Conservation (phyloP, 2,329 filamentous ascomycete species). For the Ophiocordyceps robertsii region DNA sequence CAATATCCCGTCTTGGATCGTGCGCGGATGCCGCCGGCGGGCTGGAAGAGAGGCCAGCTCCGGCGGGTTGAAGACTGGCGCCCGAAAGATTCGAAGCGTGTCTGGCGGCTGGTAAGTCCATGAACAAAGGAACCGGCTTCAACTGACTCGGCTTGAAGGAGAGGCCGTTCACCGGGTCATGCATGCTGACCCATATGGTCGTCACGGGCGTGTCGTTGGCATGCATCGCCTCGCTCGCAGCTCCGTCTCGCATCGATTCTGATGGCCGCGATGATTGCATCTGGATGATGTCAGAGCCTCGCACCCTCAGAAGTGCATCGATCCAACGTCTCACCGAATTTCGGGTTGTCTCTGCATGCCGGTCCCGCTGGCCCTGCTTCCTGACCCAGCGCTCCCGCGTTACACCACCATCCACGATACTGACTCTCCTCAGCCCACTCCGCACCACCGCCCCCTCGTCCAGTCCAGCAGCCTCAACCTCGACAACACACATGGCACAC, state of each 20-base stretch:
- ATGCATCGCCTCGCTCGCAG: not conserved
- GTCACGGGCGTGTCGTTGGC: constrained; percentile 5
- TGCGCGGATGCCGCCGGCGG: no score
- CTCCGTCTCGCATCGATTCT: no score
- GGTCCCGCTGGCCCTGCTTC: constrained; percentile 15
- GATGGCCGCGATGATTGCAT: no score
- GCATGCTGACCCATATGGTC: constrained; percentile 35
- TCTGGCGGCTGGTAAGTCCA: constrained; percentile 10
- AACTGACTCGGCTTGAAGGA: constrained; percentile 33
- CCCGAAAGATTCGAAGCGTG: not conserved
- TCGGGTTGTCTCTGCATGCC: not conserved
- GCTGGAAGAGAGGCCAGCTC: no score
- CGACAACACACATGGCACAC: constrained; percentile 31
- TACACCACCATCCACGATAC: constrained; percentile 31
- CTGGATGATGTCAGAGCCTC: not conserved
- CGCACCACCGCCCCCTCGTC: constrained; percentile 19
- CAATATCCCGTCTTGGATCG: no score
- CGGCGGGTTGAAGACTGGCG: no score
- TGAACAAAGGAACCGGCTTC: constrained; percentile 37
- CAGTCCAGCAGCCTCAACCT: constrained; percentile 22
- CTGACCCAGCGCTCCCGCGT: constrained; percentile 24
- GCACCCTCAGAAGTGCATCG: not conserved
- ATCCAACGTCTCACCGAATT: not conserved
- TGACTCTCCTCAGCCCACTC: constrained; percentile 28
- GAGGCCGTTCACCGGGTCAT: constrained; percentile 31